These are phyloP conservation scores for Larix kaempferi DNA, from an alignment of 75 land plant genomes.

Conservation along the genomic window DNA sequence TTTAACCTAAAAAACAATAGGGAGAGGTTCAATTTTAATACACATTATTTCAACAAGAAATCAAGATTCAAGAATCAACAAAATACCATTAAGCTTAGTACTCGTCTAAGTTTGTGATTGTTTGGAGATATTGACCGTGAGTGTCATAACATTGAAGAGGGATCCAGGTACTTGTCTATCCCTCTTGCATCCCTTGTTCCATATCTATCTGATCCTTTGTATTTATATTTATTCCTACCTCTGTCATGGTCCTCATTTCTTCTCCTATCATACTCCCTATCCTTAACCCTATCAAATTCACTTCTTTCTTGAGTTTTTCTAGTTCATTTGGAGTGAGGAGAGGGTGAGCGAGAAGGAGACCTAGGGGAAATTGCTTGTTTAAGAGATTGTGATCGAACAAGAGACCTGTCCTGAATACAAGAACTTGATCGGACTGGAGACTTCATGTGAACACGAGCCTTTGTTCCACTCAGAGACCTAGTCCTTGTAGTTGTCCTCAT, in stretches of 20 bases:
- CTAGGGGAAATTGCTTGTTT: background rate
- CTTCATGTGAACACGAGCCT: background rate
- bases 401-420: conserved; percentile 5
- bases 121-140: conserved; percentile 13
- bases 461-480: background rate
- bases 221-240: conserved; percentile 11
- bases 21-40: no score
- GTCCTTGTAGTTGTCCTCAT: conserved; percentile 4
- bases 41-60: no score
- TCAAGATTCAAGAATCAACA: no score
- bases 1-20: no score
- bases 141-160: conserved; percentile 8
- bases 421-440: conserved; percentile 5
- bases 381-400: background rate
- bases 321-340: conserved; percentile 27
- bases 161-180: conserved; percentile 1
- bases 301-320: conserved; percentile 18
- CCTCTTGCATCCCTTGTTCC: conserved; percentile 8
- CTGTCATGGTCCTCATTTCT: conserved; percentile 16
- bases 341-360: conserved; percentile 17
- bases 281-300: conserved; percentile 25
- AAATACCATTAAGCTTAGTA: no score
- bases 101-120: conserved; percentile 9
- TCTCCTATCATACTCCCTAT: conserved; percentile 14
- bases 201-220: conserved; percentile 10